Base-by-base conservation (phyloP, 176 grass and related monocot species). In the Dactylis glomerata region DNA sequence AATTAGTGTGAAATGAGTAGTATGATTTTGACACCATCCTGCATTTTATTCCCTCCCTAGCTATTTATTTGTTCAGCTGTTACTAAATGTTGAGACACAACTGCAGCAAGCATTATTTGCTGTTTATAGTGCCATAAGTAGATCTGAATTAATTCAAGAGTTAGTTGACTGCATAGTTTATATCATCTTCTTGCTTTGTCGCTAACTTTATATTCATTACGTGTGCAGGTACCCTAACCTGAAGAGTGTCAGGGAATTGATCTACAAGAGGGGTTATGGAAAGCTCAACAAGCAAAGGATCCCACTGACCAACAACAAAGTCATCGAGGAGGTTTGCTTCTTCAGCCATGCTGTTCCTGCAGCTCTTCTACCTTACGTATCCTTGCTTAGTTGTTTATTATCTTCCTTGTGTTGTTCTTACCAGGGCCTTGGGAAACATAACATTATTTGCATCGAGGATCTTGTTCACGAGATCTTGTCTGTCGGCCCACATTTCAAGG, bases 201-300 rank as follows among this genome's bases (percentile, higher is more conserved):
- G 36, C 55, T 81, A 17, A 82, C 34, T 3, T 1, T 32, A 15
- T 34, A 19, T 24, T 56, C 14, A n/a, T 67, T 9, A 16, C 38
- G 2, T 81, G 17, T 81, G 14, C 49, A 95, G 96, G 46, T 98
- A 98, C 76, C 96, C 93, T 0, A 98, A 98, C 80, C 81, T 95
- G 83, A 98, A 98, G 81, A 98, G 93, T 70, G 89, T 98, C 10
- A 78, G 68, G 51, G 96, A 98, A 45, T 68, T 98, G 80, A 95
- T 98, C 50, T 98, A 98, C 85, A 98, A 95, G 89, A 90, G 95
- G 73, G 91, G 95, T 42, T 90, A 92, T 30, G 91, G 89, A 72
- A 95, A 98, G 80, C 72, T 98, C 31, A 92, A 95, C 83, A 98
- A 98, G 87, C 87, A 95, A 52, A 93, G 96, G 50, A 81, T 83